Evolutionary conservation across 345 rosid species (phyloP), one percentile per base, ranked within the genome.

Genomic region (Euclidium syriacum): DNA sequence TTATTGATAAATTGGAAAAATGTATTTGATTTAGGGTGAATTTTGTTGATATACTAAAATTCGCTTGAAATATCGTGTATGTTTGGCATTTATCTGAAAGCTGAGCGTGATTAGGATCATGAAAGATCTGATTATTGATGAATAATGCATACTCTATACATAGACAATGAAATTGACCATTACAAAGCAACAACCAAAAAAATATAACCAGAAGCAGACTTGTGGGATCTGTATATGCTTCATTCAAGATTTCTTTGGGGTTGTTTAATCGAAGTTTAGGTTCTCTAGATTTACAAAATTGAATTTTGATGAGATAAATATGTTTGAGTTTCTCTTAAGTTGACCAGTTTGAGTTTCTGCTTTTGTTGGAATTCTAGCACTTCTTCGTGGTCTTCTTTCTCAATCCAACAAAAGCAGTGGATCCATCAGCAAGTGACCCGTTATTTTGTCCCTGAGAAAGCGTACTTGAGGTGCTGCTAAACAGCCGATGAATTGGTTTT

Each of bases 381-480:
- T 78, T 42, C 62, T 88, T n/a, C 83, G 90, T 10, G 92, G 96
- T 25, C 67, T 91, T 30, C 30, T 83, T 44, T 52, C 81, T 0
- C 49, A 10, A 5, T 41, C 64, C 12, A 26, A 58, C 25, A 71
- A 51, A 58, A 61, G 47, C 33, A 4, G 68, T 38, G 25, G 75
- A 0, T 16, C 51, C 30, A 12, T 26, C 5, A 64, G 79, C 51
- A 81, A 77, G 60, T 78, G 73, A 62, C 66, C 75, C 3, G 65
- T 23, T 1, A 10, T 59, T 58, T 20, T 76, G 41, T 78, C 67
- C 7, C 69, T 85, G 77, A 83, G 80, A 62, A 87, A 90, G 80
- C 84, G 67, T 69, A 83, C 73, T 65, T 86, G 67, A 83, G 52
- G 16, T 12, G n/a, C n/a, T n/a, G n/a, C n/a, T 51, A 19, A 44